Evolutionary conservation across 441 rosid genomes (phyloP).

Genomic region (Erodium texanum): DNA sequence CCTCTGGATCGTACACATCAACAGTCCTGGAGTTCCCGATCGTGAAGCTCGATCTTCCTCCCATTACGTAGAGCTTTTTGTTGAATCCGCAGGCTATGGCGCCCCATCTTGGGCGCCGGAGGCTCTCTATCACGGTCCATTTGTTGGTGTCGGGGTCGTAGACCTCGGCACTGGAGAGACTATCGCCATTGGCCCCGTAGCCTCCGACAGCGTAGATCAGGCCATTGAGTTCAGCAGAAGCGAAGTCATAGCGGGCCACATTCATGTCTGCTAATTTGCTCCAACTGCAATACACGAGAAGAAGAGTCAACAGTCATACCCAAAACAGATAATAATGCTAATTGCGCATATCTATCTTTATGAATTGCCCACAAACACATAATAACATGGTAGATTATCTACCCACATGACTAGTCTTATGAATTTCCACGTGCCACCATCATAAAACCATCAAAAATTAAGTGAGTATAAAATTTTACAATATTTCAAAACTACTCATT

Average conservation of each 20-base stretch:
- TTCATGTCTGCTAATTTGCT: slow-evolving; percentile 68
- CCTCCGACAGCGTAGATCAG: slow-evolving; percentile 82
- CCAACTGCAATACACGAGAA: slow-evolving; percentile 50
- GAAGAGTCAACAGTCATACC: background rate
- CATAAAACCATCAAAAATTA: too few species aligned
- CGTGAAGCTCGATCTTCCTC: slow-evolving; percentile 93
- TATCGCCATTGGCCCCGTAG: slow-evolving; percentile 53
- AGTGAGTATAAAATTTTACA: too few species aligned
- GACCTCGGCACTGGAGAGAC: slow-evolving; percentile 77
- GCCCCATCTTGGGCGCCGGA: slow-evolving; percentile 88
- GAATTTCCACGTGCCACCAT: too few species aligned
- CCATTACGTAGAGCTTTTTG: slow-evolving; percentile 92
- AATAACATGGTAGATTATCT: too few species aligned
- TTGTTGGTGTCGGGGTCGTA: slow-evolving; percentile 55
- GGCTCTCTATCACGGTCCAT: slow-evolving; percentile 68
- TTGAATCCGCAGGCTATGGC: slow-evolving; percentile 73
- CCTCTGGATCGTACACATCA: slow-evolving; percentile 69
- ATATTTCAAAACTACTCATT: too few species aligned
- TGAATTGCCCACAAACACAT: too few species aligned
- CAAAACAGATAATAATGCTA: too few species aligned
- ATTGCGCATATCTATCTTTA: too few species aligned
- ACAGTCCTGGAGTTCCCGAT: slow-evolving; percentile 80
- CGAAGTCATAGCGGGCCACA: slow-evolving; percentile 77
- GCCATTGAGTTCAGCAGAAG: slow-evolving; percentile 79
- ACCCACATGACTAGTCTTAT: too few species aligned